A percentile compares a stretch with the other conserved stretches of the same genome.
Evolutionary conservation across 176 grass and related monocot species (phyloP).

Genomic region (Dendrocalamus sinicus): DNA sequence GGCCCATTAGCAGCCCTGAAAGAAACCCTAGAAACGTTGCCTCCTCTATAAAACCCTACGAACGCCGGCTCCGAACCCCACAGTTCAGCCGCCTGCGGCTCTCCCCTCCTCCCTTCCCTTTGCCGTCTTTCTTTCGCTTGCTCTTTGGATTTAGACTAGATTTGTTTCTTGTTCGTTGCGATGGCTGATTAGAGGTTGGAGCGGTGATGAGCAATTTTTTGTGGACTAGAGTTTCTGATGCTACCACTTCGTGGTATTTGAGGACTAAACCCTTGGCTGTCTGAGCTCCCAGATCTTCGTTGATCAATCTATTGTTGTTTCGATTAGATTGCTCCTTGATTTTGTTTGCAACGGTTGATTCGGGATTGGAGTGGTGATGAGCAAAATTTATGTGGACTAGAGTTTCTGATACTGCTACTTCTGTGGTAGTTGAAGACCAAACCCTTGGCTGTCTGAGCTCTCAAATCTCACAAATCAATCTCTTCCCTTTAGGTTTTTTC

Average conservation of each 20-base stretch:
- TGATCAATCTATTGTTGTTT: neutral
- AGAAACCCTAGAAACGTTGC: conserved; percentile 36
- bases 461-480: neutral
- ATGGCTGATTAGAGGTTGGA: neutral
- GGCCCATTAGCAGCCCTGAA: neutral
- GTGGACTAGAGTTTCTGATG: conserved; percentile 84
- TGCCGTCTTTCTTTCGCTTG: too few relatives aligned
- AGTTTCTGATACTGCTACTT: conserved; percentile 65
- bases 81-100: neutral
- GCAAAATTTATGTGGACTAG: conserved; percentile 61
- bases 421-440: conserved; percentile 59
- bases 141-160: neutral
- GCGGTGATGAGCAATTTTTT: conserved; percentile 66
- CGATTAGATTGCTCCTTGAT: neutral
- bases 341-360: neutral
- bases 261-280: conserved; percentile 80
- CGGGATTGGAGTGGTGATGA: conserved; percentile 52
- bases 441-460: conserved; percentile 79
- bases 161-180: neutral
- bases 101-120: too few relatives aligned
- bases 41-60: conserved; percentile 1
- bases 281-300: conserved; percentile 49
- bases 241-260: conserved; percentile 51
- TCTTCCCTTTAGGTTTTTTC: neutral
- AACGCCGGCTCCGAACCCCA: neutral